Conservation (phyloP, 2,329 filamentous ascomycete species). For the Sordariomycetes sp. region DNA sequence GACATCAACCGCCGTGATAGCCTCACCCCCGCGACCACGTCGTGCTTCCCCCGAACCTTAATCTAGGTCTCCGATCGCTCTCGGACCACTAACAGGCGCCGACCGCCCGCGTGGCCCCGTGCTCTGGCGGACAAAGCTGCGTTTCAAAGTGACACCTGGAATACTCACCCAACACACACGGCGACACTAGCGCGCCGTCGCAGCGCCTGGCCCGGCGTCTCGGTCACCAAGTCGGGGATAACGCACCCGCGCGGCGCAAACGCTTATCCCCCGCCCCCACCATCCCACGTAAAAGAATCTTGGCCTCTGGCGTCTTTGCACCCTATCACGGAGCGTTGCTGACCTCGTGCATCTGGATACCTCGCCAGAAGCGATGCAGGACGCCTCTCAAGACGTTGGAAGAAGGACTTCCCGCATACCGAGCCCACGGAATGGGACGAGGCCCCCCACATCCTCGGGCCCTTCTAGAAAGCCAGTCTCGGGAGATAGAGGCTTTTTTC, state of each 20-base stretch:
- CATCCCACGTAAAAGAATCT: background rate
- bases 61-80: background rate
- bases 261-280: background rate
- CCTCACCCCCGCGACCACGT: background rate
- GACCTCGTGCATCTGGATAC: background rate
- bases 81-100: background rate
- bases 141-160: background rate
- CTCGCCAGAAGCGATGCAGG: background rate
- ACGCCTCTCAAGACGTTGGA: background rate
- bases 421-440: background rate
- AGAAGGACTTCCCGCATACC: background rate
- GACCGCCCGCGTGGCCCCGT: background rate
- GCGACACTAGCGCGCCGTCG: background rate
- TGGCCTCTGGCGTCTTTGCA: background rate
- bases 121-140: background rate
- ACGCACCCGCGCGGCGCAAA: background rate
- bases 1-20: background rate
- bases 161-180: background rate
- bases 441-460: background rate
- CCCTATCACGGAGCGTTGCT: background rate
- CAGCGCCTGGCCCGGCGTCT: background rate
- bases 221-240: background rate
- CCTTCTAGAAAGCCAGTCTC: background rate
- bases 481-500: background rate
- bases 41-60: background rate